Base-by-base conservation (phyloP, 768 basidiomycete species). In the Infundibulicybe gibba region DNA sequence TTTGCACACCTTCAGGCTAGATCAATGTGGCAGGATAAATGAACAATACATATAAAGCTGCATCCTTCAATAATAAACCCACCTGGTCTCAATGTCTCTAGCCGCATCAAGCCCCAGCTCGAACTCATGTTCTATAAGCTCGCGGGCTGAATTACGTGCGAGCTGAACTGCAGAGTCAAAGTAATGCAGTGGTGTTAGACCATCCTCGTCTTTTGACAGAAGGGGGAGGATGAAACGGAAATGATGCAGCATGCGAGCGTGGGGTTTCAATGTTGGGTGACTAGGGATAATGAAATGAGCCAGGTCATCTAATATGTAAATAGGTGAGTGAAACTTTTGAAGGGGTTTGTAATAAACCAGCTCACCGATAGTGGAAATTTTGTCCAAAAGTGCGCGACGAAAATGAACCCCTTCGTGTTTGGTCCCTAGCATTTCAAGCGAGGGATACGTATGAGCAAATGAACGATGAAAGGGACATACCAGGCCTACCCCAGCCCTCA, bases 91-190 rank as follows among this genome's bases (percentile, higher is more conserved):
- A 32, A 92, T 85, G 54, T 78, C 76, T 37, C 71, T 63, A 2
- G 80, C 83, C 6, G 85, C 85, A 30, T 65, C 64, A 55, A 87
- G 72, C 5, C 86, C 88, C 2, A 75, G 57, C 41, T 74, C 68
- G 58, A 82, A 90, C 63, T 90, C 89, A 32, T 69, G 71, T 59
- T 87, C 85, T 0, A 76, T 79, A 34, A 83, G 77, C 54, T 86
- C 85, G 38, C 67, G 63, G 3, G 69, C 67, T 1, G 79, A 74
- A 43, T 83, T 79, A 15, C 86, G 75, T 19, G 80, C 87, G 10
- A 87, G 69, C 59, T 90, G 87, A 41, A 90, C 75, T 1, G 79
- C 84, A 41, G 85, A 80, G 56, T 90, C 88, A 56, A 87, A 90
- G 55, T 84, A 84, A 61, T 89, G 85, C 46, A 90, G 61, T 0